These are phyloP conservation scores for Aspergillus ochraceoroseus DNA, from an alignment of 2,329 filamentous ascomycete species.

Conservation along the genomic window DNA sequence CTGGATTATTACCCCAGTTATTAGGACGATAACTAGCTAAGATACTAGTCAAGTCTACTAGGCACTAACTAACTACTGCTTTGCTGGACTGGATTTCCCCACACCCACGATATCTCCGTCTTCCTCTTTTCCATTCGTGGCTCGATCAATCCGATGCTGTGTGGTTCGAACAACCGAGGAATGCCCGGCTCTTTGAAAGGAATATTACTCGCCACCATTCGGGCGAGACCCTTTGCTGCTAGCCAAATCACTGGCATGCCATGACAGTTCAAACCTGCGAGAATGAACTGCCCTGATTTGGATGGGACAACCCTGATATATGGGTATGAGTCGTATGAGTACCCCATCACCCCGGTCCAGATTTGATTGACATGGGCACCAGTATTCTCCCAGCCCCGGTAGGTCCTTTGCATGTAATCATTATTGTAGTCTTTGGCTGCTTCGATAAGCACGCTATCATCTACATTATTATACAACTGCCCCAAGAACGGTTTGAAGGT, in stretches of 20 bases:
- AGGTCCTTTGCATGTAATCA: constrained; percentile 35
- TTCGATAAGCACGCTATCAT: constrained; percentile 49
- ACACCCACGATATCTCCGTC: constrained; percentile 28
- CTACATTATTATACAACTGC: constrained; percentile 44
- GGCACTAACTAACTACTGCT: too few relatives aligned
- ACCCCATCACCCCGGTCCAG: constrained; percentile 49
- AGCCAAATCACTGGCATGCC: constrained; percentile 62
- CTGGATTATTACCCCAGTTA: too few relatives aligned
- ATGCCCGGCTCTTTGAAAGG: constrained; percentile 28
- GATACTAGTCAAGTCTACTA: too few relatives aligned
- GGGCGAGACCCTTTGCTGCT: constrained; percentile 53
- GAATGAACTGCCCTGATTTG: constrained; percentile 50
- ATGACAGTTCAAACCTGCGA: constrained; percentile 61
- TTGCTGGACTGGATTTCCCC: neutral
- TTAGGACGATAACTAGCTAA: too few relatives aligned
- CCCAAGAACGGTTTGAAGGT: constrained; percentile 22
- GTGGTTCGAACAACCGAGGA: constrained; percentile 30
- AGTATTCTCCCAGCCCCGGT: constrained; percentile 35
- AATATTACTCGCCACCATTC: constrained; percentile 45
- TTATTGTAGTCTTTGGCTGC: constrained; percentile 40
- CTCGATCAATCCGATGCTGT: constrained; percentile 24
- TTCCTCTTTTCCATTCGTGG: constrained; percentile 21
- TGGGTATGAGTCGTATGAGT: constrained; percentile 48
- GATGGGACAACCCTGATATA: constrained; percentile 50
- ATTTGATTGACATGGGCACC: constrained; percentile 25